phyloP scores from a whole-genome alignment of 164 flowering plant genomes.

The Liquidambar formosana region DNA sequence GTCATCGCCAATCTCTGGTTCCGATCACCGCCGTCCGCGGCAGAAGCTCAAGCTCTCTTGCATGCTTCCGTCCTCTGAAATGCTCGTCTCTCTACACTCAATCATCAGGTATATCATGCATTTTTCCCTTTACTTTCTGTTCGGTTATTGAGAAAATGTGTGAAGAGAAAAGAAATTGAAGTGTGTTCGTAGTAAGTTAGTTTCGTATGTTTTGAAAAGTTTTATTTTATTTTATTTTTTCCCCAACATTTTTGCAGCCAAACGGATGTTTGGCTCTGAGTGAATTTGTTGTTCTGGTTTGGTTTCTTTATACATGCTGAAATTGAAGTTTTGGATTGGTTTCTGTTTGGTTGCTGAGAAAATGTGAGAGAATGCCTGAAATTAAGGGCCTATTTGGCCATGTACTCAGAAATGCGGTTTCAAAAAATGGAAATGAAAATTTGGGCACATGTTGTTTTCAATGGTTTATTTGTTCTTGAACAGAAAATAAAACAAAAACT shows the following conservation, averaged over 20 bases:
- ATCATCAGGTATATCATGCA: conserved; percentile 16
- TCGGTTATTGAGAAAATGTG: background rate
- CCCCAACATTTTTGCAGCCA: too few relatives aligned
- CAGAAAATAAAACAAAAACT: too few relatives aligned
- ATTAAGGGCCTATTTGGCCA: background rate
- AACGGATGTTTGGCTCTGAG: too few relatives aligned
- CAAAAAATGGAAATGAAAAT: too few relatives aligned
- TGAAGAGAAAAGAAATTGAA: background rate
- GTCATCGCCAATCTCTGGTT: conserved; percentile 9
- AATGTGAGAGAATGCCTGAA: background rate
- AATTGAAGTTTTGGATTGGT: too few relatives aligned
- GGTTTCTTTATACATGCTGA: background rate
- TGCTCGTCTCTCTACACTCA: conserved; percentile 22
- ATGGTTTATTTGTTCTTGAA: too few relatives aligned
- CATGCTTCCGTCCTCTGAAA: conserved; percentile 12
- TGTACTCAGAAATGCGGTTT: too few relatives aligned
- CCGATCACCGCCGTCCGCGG: conserved; percentile 10
- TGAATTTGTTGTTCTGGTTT: too few relatives aligned
- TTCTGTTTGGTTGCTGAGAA: background rate
- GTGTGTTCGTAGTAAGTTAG: too few relatives aligned
- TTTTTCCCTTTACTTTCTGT: background rate
- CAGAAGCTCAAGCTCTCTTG: conserved; percentile 8
- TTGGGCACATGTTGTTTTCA: too few relatives aligned
- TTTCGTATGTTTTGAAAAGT: too few relatives aligned
- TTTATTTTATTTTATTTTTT: background rate